Evolutionary conservation across 371 early-diverging fungal species (phyloP).

Genomic region (Circinella umbellata): DNA sequence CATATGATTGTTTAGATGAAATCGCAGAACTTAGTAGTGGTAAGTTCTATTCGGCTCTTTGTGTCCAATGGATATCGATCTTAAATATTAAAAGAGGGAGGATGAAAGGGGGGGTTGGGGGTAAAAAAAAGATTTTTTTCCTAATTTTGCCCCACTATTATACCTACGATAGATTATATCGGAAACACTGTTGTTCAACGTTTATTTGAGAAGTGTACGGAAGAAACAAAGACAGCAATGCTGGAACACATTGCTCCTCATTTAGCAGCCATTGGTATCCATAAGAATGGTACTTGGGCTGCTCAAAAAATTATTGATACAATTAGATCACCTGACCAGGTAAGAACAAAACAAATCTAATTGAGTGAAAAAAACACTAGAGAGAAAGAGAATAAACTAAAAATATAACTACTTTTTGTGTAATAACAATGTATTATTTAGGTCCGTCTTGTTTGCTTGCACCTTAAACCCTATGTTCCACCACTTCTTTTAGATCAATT

Average conservation of each 20-base stretch:
- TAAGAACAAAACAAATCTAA: constrained; percentile 15
- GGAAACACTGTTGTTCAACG: constrained; percentile 88
- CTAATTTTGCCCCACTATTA: too few relatives aligned
- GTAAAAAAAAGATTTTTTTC: too few relatives aligned
- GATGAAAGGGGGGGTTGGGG: too few relatives aligned
- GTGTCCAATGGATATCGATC: too few relatives aligned
- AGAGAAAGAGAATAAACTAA: background rate
- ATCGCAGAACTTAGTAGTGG: constrained; percentile 89
- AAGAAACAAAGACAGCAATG: constrained; percentile 61
- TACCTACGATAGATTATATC: constrained; percentile 39
- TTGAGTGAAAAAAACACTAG: background rate
- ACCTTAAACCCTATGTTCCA: constrained; percentile 71
- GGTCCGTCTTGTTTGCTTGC: constrained; percentile 38
- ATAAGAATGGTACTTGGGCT: constrained; percentile 95
- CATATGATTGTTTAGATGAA: constrained; percentile 73
- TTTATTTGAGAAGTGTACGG: constrained; percentile 72
- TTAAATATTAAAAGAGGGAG: too few relatives aligned
- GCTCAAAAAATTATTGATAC: constrained; percentile 89
- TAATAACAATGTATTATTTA: constrained; percentile 9
- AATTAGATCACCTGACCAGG: constrained; percentile 68
- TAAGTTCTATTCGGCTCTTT: constrained; percentile 31
- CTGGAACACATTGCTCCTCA: constrained; percentile 67
- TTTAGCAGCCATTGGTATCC: constrained; percentile 83
- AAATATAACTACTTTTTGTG: background rate
- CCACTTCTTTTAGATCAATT: constrained; percentile 89